phyloP scores from a whole-genome alignment of 2,329 filamentous ascomycete genomes.

The Didymella lethalis region DNA sequence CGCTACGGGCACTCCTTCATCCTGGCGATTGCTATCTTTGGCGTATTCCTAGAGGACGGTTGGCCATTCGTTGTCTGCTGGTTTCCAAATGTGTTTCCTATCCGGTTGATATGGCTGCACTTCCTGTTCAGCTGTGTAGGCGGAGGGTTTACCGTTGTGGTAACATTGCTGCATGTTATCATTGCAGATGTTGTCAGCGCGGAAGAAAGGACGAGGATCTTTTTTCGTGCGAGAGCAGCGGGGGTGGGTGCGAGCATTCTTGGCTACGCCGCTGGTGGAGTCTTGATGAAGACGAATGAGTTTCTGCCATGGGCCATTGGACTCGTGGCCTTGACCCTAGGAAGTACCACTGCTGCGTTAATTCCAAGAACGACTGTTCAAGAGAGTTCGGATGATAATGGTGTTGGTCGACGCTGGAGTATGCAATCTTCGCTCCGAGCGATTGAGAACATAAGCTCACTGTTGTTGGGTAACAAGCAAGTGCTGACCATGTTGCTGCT shows the following conservation, averaged over 20 bases:
- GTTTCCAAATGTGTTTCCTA: slow-evolving; percentile 26
- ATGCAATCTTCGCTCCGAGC: slow-evolving; percentile 1
- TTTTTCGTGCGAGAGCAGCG: slow-evolving; percentile 27
- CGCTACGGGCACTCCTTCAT: slow-evolving; percentile 27
- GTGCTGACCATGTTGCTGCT: slow-evolving; percentile 22
- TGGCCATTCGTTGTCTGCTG: slow-evolving; percentile 28
- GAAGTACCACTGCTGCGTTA: slow-evolving; percentile 13
- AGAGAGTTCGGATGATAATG: background rate
- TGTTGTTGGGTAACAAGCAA: slow-evolving; percentile 22
- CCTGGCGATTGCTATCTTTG: slow-evolving; percentile 27
- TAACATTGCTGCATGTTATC: slow-evolving; percentile 31
- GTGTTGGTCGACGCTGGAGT: background rate
- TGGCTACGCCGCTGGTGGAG: slow-evolving; percentile 26
- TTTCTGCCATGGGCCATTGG: slow-evolving; percentile 29
- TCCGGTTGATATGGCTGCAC: slow-evolving; percentile 30
- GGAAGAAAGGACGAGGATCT: slow-evolving; percentile 26
- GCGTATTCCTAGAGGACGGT: slow-evolving; percentile 24
- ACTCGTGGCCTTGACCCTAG: slow-evolving; percentile 11
- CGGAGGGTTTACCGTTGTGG: slow-evolving; percentile 26
- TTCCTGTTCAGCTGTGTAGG: slow-evolving; percentile 27
- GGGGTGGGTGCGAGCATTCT: slow-evolving; percentile 27
- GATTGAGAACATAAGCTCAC: background rate
- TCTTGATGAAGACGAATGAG: slow-evolving; percentile 18
- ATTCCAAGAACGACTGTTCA: slow-evolving; percentile 21
- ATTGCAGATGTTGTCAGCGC: slow-evolving; percentile 27